phyloP scores from a whole-genome alignment of 345 rosid species.

The Boechera retrofracta region DNA sequence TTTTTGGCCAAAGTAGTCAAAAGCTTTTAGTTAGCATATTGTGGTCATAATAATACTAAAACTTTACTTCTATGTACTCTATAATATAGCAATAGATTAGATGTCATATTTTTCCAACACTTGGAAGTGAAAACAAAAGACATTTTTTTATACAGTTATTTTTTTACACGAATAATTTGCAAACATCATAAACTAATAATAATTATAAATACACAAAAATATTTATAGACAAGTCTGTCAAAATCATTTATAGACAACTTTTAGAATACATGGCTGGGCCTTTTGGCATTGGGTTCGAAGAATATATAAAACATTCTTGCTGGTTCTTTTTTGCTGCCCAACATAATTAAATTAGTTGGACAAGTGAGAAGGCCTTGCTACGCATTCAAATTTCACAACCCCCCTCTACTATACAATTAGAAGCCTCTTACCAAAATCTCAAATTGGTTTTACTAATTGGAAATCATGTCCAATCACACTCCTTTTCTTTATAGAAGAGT shows the following conservation, averaged over 20 bases:
- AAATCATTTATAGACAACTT: background rate
- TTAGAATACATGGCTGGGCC: background rate
- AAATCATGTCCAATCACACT: no score
- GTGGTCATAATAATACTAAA: background rate
- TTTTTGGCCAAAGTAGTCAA: background rate
- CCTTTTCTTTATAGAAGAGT: no score
- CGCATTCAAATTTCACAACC: background rate
- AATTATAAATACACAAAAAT: background rate
- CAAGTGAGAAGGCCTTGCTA: constrained; percentile 1
- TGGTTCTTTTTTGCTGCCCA: background rate
- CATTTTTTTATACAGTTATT: no score
- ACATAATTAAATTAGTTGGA: background rate
- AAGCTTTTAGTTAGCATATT: background rate
- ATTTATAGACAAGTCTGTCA: background rate
- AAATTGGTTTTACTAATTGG: background rate
- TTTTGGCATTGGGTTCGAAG: constrained; percentile 6
- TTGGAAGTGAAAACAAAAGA: background rate
- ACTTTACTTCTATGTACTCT: background rate
- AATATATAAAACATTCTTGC: background rate
- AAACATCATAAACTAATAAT: background rate
- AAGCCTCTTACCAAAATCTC: background rate
- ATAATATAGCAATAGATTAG: background rate
- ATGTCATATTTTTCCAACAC: background rate
- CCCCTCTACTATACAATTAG: background rate
- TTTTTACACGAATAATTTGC: background rate